Evolutionary conservation across 2,329 filamentous ascomycete genomes (phyloP).

Genomic region (Curvularia spicifera): DNA sequence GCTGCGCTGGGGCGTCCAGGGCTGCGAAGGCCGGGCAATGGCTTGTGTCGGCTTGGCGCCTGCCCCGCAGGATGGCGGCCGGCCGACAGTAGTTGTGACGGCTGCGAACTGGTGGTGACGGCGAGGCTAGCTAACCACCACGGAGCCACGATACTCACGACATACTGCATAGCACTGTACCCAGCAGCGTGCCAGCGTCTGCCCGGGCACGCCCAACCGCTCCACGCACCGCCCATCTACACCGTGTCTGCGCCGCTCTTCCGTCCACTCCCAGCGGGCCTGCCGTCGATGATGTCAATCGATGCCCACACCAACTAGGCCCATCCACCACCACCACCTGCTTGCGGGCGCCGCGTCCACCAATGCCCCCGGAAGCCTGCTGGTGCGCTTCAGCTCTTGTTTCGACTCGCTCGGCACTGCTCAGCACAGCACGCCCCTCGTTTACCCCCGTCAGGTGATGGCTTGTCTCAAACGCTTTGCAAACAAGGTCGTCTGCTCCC

Average conservation of each 20-base stretch:
- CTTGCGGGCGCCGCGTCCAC: constrained; percentile 11
- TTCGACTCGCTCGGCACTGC: background rate
- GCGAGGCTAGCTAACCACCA: background rate
- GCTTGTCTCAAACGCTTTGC: constrained; percentile 26
- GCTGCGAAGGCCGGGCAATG: constrained; percentile 18
- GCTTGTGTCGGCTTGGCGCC: constrained; percentile 25
- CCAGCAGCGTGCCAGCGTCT: no score
- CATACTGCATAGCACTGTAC: no score
- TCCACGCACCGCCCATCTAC: background rate
- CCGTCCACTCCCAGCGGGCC: constrained; percentile 8
- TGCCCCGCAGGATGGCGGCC: constrained; percentile 24
- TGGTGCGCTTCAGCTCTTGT: constrained; percentile 8
- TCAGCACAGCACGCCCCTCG: constrained; percentile 2
- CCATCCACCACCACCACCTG: no score
- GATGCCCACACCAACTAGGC: constrained; percentile 22
- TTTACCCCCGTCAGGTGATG: constrained; percentile 7
- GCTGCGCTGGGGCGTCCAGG: constrained; percentile 1
- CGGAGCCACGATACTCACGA: no score
- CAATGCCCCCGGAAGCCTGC: background rate
- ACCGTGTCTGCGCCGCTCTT: constrained; percentile 22
- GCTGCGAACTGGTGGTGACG: constrained; percentile 17
- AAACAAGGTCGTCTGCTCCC: constrained; percentile 21
- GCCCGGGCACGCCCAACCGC: background rate
- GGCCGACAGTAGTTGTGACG: background rate
- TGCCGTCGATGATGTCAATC: constrained; percentile 33